Evolutionary conservation across 306 rosid genomes (phyloP).

Genomic region (Prunus persica): Prunus_persica_NCBIv2 NC_034014.1:7342501-7343000

Average conservation of each 20-base stretch:
- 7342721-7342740: too few relatives aligned
- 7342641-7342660: not conserved
- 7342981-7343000: constrained; percentile 9
- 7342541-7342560: not conserved
- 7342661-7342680: not conserved
- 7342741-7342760: too few relatives aligned
- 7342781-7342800: not conserved
- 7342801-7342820: not conserved
- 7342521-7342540: not conserved
- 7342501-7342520: not conserved
- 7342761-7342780: too few relatives aligned
- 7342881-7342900: not conserved
- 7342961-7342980: not conserved
- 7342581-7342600: not conserved
- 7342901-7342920: not conserved
- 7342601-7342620: not conserved
- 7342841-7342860: not conserved
- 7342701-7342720: not conserved
- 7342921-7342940: not conserved
- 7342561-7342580: not conserved
- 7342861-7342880: not conserved
- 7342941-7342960: not conserved
- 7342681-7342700: not conserved
- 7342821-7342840: not conserved
- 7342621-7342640: not conserved